phyloP scores from a whole-genome alignment of 2,329 filamentous ascomycete genomes.

The Colletotrichum coccodes region DNA sequence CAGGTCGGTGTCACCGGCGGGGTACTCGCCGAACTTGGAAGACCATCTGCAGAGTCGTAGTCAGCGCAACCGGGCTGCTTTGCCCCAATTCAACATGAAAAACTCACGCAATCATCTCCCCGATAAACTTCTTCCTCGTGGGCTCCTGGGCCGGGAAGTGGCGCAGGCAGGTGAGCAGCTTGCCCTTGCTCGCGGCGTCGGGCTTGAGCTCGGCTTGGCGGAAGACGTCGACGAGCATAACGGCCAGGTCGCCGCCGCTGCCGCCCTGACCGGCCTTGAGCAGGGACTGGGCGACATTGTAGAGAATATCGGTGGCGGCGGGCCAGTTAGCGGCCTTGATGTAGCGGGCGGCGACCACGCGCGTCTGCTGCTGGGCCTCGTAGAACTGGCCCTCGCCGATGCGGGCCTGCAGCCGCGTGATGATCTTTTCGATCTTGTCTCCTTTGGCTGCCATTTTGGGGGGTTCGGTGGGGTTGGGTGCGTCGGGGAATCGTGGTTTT shows the following conservation, averaged over 20 bases:
- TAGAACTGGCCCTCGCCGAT: conserved; percentile 94
- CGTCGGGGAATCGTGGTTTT: neutral
- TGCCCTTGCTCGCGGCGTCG: conserved; percentile 78
- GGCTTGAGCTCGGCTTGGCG: conserved; percentile 84
- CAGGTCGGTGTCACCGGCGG: conserved; percentile 91
- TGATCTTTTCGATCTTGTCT: conserved; percentile 67
- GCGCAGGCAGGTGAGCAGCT: conserved; percentile 80
- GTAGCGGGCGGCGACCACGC: conserved; percentile 93
- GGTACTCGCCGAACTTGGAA: conserved; percentile 83
- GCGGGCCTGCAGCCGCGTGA: conserved; percentile 79
- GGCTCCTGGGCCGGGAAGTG: conserved; percentile 87
- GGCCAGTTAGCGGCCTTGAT: conserved; percentile 87
- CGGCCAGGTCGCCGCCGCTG: conserved; percentile 88
- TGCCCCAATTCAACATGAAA: neutral
- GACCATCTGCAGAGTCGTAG: conserved; percentile 73
- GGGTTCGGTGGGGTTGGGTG: neutral
- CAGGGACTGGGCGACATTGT: conserved; percentile 84
- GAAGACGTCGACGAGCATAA: conserved; percentile 91
- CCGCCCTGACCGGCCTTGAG: conserved; percentile 94
- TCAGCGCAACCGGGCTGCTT: neutral
- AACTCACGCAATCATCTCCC: conserved; percentile 80
- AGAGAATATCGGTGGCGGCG: conserved; percentile 88
- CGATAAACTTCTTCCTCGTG: conserved; percentile 91
- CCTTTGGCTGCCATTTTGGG: conserved; percentile 29
- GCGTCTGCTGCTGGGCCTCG: conserved; percentile 98